Base-by-base conservation (phyloP, 257 asterid genomes). In the Fraxinus quadrangulata region DNA sequence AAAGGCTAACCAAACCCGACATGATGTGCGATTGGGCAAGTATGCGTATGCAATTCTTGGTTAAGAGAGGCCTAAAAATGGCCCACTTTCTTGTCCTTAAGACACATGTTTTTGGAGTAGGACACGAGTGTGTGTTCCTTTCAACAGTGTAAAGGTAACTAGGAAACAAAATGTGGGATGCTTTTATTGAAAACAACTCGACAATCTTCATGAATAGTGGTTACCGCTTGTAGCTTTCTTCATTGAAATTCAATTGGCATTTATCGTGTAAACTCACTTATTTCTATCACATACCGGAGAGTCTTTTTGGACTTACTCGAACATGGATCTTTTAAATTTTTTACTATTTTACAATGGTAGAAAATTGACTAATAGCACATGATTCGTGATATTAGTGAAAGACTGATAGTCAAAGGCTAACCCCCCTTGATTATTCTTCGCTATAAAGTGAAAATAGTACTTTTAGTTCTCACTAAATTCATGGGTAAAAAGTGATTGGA, bases 81-180 rank as follows among this genome's bases (percentile, higher is more conserved):
- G 26, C 13, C 66, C 66, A 11, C 26, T 19, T 56, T 56, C 66
- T 56, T 19, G 66, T 56, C 66, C 66, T 56, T 56, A 1, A n/a
- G 66, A 4, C 23, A 17, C 59, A 16, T 4, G 59, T 47, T 47
- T 47, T 47, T 14, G 59, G 59, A 47, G 59, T 16, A 14, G n/a
- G 59, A 47, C 59, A 16, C 0, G 51, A 45, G 19, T 45, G 51
- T 45, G 0, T 45, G 59, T 47, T 16, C 21, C 21, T 16, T 47
- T 49, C 7, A 49, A 8, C 11, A 19, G 49, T 30, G 16, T 9
- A 73, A 47, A 47, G 26, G 30, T 49, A 67, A 72, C 30, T 2
- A 7, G 26, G 67, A 28, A 72, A 72, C 47, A 72, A 21, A 72
- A 30, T 24, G 49, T 59, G 76, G 67, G 76, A 24, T 40, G 10